Base-by-base conservation (phyloP, 2,329 filamentous ascomycete genomes). In the Apiospora sp. region DNA sequence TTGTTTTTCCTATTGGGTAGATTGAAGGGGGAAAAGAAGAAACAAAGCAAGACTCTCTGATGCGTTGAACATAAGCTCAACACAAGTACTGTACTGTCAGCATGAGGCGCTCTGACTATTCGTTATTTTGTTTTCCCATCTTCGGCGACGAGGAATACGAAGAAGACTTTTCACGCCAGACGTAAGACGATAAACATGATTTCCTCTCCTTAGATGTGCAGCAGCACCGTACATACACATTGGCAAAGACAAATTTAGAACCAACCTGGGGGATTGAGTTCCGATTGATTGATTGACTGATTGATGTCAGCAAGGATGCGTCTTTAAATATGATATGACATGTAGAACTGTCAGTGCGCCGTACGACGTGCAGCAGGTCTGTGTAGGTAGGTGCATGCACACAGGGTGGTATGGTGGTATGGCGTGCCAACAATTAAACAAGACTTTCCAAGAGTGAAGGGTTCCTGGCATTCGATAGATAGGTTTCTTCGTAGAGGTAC, bases 231-330 rank as follows among this genome's bases (percentile, higher is more conserved):
- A 41, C 30, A 64, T n/a, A 14, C 12, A 27, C 34, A 41, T 64
- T 22, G 8, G 5, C 30, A n/a, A 13, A 30, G 34, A 64, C 58
- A 64, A 64, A 64, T 64, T 64, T 64, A 64, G 58, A 41, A 41
- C 22, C 19, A 41, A 24, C 41, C 12, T 41, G 34, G 34, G 41
- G 34, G 58, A 64, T 64, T 64, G 58, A 41, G 58, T 64, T 64
- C 58, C 58, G 58, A 64, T 64, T 64, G 58, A 51, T 51, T 51
- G 49, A 64, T 64, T 37, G 58, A 64, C 19, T 22, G 34, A 64
- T 41, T 41, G 58, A 64, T 64, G 58, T 41, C 58, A 64, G 58
- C 34, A 64, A 64, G 58, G 30, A 64, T 64, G 34, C 34, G n/a
- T 8, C 34, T 37, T 22, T n/a, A 41, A 64, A 64, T n/a, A 64